phyloP scores from a whole-genome alignment of 768 basidiomycete species.

The Lyophyllum atratum region DNA sequence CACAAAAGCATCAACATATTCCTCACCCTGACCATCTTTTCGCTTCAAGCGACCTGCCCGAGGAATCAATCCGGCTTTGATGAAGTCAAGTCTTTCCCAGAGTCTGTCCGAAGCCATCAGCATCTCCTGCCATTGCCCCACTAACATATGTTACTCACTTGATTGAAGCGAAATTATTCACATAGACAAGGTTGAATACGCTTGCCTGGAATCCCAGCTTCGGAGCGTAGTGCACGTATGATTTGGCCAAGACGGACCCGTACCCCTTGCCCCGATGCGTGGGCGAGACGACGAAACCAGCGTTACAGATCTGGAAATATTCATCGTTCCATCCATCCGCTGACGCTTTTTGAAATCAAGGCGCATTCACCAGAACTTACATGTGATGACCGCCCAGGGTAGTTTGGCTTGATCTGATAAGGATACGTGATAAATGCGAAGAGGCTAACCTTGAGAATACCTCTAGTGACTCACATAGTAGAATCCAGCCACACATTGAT shows the following conservation, averaged over 20 bases:
- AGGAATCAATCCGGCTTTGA: constrained; percentile 75
- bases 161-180: constrained; percentile 77
- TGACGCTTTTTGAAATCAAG: neutral
- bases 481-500: constrained; percentile 70
- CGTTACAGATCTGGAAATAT: constrained; percentile 74
- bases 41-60: constrained; percentile 71
- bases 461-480: constrained; percentile 61
- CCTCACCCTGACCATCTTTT: constrained; percentile 73
- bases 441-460: constrained; percentile 5
- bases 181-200: constrained; percentile 92
- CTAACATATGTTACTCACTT: constrained; percentile 42
- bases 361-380: constrained; percentile 46
- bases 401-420: constrained; percentile 77
- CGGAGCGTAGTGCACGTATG: constrained; percentile 82
- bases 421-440: neutral
- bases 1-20: constrained; percentile 87
- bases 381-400: constrained; percentile 88
- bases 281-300: constrained; percentile 80
- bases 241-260: constrained; percentile 71
- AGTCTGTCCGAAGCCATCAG: constrained; percentile 37
- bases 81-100: constrained; percentile 86
- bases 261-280: constrained; percentile 63
- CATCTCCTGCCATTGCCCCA: neutral
- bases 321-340: neutral
- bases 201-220: constrained; percentile 73